Percentiles rank a stretch among this genome's conserved stretches.
Conservation (phyloP, 2,329 filamentous ascomycete species). For the Colletotrichum nymphaeae region DNA sequence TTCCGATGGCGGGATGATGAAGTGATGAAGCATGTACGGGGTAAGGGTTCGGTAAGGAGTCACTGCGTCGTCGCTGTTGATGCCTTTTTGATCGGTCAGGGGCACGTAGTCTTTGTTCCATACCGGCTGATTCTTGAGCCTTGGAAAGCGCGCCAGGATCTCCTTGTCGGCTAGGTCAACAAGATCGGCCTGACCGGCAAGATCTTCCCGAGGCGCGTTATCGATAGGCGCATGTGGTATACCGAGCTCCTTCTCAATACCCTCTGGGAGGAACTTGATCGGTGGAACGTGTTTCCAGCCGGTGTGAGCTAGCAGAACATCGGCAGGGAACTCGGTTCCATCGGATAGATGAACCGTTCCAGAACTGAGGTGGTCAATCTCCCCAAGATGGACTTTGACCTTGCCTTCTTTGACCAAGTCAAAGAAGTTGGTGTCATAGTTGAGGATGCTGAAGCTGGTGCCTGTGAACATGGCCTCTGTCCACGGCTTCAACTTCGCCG, state of each 20-base stretch:
- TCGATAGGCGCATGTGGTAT: constrained; percentile 52
- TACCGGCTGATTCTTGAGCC: constrained; percentile 62
- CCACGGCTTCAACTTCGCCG: constrained; percentile 66
- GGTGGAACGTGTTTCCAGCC: constrained; percentile 68
- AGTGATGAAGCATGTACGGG: constrained; percentile 57
- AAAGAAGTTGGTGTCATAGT: constrained; percentile 68
- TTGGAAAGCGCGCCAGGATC: constrained; percentile 64
- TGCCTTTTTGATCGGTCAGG: constrained; percentile 51
- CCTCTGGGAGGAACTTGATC: constrained; percentile 62
- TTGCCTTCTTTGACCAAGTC: constrained; percentile 63
- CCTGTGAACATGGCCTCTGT: constrained; percentile 63
- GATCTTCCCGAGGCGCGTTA: constrained; percentile 38
- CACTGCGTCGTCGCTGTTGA: constrained; percentile 45
- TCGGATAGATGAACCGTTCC: constrained; percentile 62
- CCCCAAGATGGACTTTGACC: constrained; percentile 64
- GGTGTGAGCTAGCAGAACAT: constrained; percentile 66
- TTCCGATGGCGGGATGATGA: constrained; percentile 55
- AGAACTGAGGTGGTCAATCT: constrained; percentile 58
- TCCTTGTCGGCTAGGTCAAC: constrained; percentile 60
- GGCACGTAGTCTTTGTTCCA: constrained; percentile 59
- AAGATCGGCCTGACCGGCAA: constrained; percentile 50
- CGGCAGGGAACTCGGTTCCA: constrained; percentile 57
- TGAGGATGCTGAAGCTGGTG: constrained; percentile 68
- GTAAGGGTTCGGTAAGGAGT: constrained; percentile 45
- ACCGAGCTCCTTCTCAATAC: constrained; percentile 59